Evolutionary conservation across 225 moss, liverwort and hornwort species (phyloP).

Genomic region (Takakia lepidozioides): DNA sequence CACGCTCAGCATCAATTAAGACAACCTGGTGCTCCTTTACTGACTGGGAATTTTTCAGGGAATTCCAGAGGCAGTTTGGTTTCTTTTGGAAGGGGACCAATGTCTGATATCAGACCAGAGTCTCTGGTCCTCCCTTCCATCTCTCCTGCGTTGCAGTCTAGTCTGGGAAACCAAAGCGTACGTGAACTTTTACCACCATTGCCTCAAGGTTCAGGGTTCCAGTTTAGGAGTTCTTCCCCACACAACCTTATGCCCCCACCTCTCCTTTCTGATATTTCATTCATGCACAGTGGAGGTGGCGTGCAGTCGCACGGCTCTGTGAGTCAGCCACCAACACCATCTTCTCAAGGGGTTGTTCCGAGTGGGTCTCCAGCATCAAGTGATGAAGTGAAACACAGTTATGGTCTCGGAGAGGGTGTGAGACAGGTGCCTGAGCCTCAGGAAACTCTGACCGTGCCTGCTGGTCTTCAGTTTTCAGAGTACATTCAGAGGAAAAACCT

Average conservation of each 20-base stretch:
- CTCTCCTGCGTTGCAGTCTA: conserved; percentile 5
- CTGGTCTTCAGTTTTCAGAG: conserved; percentile 18
- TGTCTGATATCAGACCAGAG: conserved; percentile 3
- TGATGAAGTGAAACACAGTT: conserved; percentile 24
- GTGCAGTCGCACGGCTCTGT: not conserved
- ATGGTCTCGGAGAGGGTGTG: conserved; percentile 10
- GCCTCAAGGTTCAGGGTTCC: conserved; percentile 20
- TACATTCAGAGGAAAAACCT: conserved; percentile 23
- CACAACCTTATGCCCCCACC: conserved; percentile 4
- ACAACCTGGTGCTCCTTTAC: conserved; percentile 18
- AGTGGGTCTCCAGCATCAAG: conserved; percentile 16
- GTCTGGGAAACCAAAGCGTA: conserved; percentile 23
- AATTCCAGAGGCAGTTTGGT: not conserved
- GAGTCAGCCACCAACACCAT: conserved; percentile 3
- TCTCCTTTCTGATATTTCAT: conserved; percentile 18
- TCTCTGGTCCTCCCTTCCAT: not conserved
- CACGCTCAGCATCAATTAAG: conserved; percentile 8
- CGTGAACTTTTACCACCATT: conserved; percentile 36
- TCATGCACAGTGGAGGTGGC: conserved; percentile 7
- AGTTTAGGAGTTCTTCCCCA: conserved; percentile 4
- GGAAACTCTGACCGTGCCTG: conserved; percentile 6
- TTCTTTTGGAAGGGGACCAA: conserved; percentile 21
- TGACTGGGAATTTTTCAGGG: conserved; percentile 20
- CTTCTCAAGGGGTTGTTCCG: conserved; percentile 8
- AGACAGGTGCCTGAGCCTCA: conserved; percentile 22